Evolutionary conservation across 768 basidiomycete species (phyloP), one percentile per base, ranked within the genome.

Genomic region (Tremella mesenterica): DNA sequence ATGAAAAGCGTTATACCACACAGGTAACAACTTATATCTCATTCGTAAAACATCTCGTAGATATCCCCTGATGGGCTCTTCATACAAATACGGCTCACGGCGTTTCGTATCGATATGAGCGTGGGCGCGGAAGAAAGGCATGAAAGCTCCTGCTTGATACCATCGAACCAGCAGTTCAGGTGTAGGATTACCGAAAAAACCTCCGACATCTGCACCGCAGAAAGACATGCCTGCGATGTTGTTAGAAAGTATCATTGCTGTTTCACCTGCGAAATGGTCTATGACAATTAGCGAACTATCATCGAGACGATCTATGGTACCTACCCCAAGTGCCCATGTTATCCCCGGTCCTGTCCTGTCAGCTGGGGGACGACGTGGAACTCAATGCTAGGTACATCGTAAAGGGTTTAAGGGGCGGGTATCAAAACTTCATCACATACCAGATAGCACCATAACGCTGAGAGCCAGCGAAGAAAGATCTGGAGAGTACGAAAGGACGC

Each of bases 1-100:
- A 38, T 83, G 80, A 82, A 97, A 96, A 1, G 88, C 88, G n/a
- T 88, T 96, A 72, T 99, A 99, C 92, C 93, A 96, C 14, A 92
- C 79, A 0, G 90, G 88, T 25, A 99, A 75, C 75, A 96, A 79
- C 33, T 80, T 78, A 73, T 99, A 97, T 41, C 95, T 77, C 52
- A 96, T 75, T 23, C 84, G 80, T 44, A 99, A 76, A 48, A 84
- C 79, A 58, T 88, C 83, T 31, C 84, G 81, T 39, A 96, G 74
- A 46, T 89, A 85, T 30, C 81, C 78, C 76, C 86, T 88, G 77
- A 87, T 85, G 2, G 92, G 91, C 62, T 95, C 84, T 10, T 89
- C 88, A 45, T 86, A 80, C 0, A 97, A 78, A 78, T 84, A 99
- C 1, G 93, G 93, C 74, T 99, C 95, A 34, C 95, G 84, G 38